phyloP scores from a whole-genome alignment of 1,284 basidiomycete species.

The Ceratobasidium theobromae region DNA sequence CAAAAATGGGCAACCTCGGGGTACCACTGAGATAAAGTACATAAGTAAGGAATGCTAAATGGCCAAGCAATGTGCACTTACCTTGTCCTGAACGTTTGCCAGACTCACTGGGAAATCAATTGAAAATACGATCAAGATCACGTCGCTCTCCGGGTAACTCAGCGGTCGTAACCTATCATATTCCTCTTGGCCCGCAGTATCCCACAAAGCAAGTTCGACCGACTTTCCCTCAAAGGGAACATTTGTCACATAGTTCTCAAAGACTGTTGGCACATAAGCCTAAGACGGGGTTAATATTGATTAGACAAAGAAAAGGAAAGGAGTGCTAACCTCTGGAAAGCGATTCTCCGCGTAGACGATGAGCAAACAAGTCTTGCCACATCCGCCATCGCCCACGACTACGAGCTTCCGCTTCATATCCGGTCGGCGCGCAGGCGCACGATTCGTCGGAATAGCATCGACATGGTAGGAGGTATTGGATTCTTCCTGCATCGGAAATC shows the following conservation, averaged over 20 bases:
- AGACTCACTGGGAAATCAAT: conserved; percentile 96
- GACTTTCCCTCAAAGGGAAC: conserved; percentile 86
- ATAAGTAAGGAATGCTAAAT: background rate
- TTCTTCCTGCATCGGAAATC: conserved; percentile 1
- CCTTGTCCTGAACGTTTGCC: conserved; percentile 92
- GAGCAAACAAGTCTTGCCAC: conserved; percentile 81
- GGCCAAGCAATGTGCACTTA: conserved; percentile 42
- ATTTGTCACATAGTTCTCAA: conserved; percentile 95
- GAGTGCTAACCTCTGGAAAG: conserved; percentile 82
- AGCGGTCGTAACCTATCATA: conserved; percentile 93
- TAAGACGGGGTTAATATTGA: conserved; percentile 43
- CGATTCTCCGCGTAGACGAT: conserved; percentile 97
- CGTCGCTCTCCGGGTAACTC: conserved; percentile 94
- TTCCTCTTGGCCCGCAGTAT: conserved; percentile 98
- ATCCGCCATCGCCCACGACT: conserved; percentile 80
- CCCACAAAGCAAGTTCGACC: conserved; percentile 95
- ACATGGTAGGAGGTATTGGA: conserved; percentile 25
- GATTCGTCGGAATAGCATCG: conserved; percentile 24
- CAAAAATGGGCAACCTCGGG: conserved; percentile 98
- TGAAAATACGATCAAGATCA: conserved; percentile 96
- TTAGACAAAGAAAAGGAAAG: background rate
- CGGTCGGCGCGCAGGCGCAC: conserved; percentile 50
- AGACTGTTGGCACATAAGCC: conserved; percentile 97
- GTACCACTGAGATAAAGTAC: conserved; percentile 71
- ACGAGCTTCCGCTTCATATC: conserved; percentile 88